phyloP scores from a whole-genome alignment of 2,329 filamentous ascomycete genomes.

The Botrytis deweyae region DNA sequence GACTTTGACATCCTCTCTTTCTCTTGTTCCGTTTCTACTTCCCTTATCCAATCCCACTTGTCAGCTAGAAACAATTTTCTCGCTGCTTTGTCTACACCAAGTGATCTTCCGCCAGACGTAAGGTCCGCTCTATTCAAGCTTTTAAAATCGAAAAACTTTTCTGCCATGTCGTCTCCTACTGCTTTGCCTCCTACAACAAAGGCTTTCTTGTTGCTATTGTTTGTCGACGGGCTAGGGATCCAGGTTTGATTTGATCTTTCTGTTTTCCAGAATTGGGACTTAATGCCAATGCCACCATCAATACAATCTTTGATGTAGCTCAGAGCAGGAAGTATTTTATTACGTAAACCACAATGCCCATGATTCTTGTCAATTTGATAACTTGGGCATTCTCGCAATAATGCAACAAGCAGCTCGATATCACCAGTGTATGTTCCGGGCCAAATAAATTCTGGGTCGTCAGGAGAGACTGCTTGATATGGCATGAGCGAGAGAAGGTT shows the following conservation, averaged over 20 bases:
- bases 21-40: slow-evolving; percentile 18
- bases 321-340: slow-evolving; percentile 62
- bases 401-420: slow-evolving; percentile 58
- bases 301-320: slow-evolving; percentile 62
- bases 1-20: slow-evolving; percentile 27
- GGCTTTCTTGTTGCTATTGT: slow-evolving; percentile 22
- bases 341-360: slow-evolving; percentile 68
- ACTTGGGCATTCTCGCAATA: slow-evolving; percentile 63
- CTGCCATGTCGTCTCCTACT: slow-evolving; percentile 25
- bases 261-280: slow-evolving; percentile 30
- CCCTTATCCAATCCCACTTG: slow-evolving; percentile 56
- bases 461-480: slow-evolving; percentile 50
- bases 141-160: slow-evolving; percentile 44
- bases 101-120: slow-evolving; percentile 49
- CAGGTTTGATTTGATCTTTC: slow-evolving; percentile 34
- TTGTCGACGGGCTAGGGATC: slow-evolving; percentile 20
- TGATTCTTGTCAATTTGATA: slow-evolving; percentile 77
- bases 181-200: slow-evolving; percentile 31
- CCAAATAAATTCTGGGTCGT: slow-evolving; percentile 38
- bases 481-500: slow-evolving; percentile 60
- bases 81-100: slow-evolving; percentile 53
- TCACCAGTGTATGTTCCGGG: slow-evolving; percentile 54
- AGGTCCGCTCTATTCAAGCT: slow-evolving; percentile 50
- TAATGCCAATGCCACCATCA: slow-evolving; percentile 38
- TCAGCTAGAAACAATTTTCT: slow-evolving; percentile 55